Conservation (phyloP, 2,329 filamentous ascomycete species). For the Colletotrichum abscissum region DNA sequence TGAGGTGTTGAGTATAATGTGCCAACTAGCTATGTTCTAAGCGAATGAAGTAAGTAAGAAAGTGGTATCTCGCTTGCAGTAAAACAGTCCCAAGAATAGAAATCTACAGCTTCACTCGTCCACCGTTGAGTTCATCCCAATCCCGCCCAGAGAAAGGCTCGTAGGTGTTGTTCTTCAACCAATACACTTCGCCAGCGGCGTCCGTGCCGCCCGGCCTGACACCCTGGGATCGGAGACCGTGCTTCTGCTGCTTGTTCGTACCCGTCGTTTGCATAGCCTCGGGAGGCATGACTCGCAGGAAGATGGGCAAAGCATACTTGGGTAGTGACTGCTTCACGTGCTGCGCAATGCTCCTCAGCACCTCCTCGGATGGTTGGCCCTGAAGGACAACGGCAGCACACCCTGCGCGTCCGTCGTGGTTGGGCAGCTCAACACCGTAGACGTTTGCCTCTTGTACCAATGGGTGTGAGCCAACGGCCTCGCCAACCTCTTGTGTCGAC, state of each 20-base stretch:
- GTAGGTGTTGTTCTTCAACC: constrained; percentile 75
- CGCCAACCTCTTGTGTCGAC: constrained; percentile 83
- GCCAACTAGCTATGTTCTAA: not conserved
- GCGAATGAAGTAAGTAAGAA: not conserved
- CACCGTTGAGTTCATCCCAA: constrained; percentile 75
- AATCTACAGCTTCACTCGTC: constrained; percentile 74
- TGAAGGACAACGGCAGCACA: constrained; percentile 78
- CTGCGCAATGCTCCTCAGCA: constrained; percentile 69
- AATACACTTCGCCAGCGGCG: constrained; percentile 64
- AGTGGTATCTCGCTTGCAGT: constrained; percentile 32
- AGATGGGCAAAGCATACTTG: constrained; percentile 80
- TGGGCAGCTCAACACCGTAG: constrained; percentile 82
- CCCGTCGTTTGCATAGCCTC: constrained; percentile 75
- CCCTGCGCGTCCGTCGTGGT: constrained; percentile 86
- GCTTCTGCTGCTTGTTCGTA: constrained; percentile 92
- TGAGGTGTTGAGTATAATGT: not conserved
- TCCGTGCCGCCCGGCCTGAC: constrained; percentile 72
- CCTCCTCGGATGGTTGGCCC: constrained; percentile 51
- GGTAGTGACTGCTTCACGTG: constrained; percentile 72
- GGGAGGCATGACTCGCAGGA: constrained; percentile 74
- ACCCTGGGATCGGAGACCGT: constrained; percentile 76
- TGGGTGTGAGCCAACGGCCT: constrained; percentile 75
- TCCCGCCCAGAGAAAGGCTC: constrained; percentile 73
- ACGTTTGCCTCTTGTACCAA: constrained; percentile 83
- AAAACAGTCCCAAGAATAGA: not conserved